Evolutionary conservation across 73 alveolate species (phyloP).

Genomic region (Tetrahymena thermophila): DNA sequence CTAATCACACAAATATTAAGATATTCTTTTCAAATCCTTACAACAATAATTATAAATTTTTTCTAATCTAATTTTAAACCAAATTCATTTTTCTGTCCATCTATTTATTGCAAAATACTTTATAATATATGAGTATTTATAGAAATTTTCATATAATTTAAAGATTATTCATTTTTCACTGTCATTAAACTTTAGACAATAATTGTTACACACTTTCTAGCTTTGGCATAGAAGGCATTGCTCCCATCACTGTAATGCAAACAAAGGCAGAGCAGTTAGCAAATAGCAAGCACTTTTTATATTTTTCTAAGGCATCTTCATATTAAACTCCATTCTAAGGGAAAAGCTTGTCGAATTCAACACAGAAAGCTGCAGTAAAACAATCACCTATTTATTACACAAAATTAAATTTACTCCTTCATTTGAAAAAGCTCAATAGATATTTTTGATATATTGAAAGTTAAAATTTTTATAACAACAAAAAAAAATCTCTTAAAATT

Average conservation of each 20-base stretch:
- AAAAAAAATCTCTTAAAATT: not conserved
- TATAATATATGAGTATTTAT: too few species aligned
- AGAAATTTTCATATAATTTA: too few species aligned
- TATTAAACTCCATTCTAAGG: not conserved
- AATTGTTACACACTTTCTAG: conserved; percentile 14
- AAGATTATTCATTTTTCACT: not conserved
- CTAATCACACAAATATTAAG: not conserved
- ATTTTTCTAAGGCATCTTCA: conserved; percentile 5
- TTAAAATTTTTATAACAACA: too few species aligned
- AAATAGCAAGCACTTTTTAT: conserved; percentile 41
- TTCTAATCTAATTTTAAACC: not conserved
- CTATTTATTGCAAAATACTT: too few species aligned
- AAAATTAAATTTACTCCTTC: not conserved
- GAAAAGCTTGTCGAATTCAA: conserved; percentile 3
- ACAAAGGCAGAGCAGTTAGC: conserved; percentile 53
- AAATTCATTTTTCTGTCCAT: not conserved
- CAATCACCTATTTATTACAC: conserved; percentile 30
- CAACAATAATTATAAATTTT: not conserved
- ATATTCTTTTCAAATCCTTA: not conserved
- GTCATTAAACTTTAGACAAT: not conserved
- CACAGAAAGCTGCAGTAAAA: conserved; percentile 46
- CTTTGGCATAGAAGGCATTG: conserved; percentile 48
- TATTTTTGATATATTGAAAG: too few species aligned
- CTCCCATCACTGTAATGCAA: conserved; percentile 45
- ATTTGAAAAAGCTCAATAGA: not conserved